Evolutionary conservation across 2,329 filamentous ascomycete species (phyloP).

Genomic region (Paecilomyces sp.): DNA sequence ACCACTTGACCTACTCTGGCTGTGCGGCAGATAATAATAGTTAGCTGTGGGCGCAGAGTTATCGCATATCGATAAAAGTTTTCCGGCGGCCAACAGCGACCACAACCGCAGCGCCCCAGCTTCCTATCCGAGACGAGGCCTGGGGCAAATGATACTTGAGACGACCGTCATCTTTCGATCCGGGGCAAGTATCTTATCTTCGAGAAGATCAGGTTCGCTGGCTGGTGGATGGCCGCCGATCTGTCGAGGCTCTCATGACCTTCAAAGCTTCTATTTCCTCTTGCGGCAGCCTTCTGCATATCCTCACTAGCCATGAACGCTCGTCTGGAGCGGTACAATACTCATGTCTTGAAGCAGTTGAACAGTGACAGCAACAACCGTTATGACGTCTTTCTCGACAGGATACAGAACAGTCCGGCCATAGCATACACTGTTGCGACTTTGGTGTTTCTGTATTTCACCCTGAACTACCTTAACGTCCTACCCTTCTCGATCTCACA

Average conservation of each 20-base stretch:
- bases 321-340: constrained; percentile 22
- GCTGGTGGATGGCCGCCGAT: neutral
- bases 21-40: neutral
- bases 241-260: constrained; percentile 9
- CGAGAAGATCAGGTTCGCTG: neutral
- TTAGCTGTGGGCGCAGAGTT: constrained; percentile 14
- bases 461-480: constrained; percentile 23
- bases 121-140: constrained; percentile 1
- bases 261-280: constrained; percentile 11
- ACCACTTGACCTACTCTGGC: neutral
- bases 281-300: constrained; percentile 11
- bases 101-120: constrained; percentile 16
- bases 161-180: neutral
- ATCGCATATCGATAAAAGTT: constrained; percentile 30
- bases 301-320: constrained; percentile 27
- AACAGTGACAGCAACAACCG: constrained; percentile 17
- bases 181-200: neutral
- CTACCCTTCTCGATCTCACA: constrained; percentile 21
- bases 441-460: constrained; percentile 19
- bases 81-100: constrained; percentile 21
- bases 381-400: constrained; percentile 24
- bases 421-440: constrained; percentile 23
- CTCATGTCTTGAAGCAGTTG: constrained; percentile 21
- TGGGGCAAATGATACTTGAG: constrained; percentile 1
- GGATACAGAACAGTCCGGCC: constrained; percentile 18